Base-by-base conservation (phyloP, 257 asterid species). In the Dorcoceras hygrometricum region DNA sequence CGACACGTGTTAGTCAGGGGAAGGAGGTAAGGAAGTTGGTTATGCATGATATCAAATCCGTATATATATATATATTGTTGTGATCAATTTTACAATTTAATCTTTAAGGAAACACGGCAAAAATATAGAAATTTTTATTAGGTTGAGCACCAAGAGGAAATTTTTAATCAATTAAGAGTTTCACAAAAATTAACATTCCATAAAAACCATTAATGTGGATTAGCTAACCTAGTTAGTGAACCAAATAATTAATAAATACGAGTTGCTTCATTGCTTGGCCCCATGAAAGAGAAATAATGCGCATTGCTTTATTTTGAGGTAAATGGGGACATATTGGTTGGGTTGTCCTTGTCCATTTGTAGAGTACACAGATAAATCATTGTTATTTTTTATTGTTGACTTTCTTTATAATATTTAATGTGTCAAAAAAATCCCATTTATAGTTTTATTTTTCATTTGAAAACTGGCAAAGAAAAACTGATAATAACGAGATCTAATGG, bases 241-340 rank as follows among this genome's bases (percentile, higher is more conserved):
- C 55, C 67, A 63, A 55, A 57, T n/a, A n/a, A n/a, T n/a, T n/a
- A 67, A 20, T 54, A n/a, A 26, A 46, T 54, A 23, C 34, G 36
- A 12, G 27, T 20, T 9, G 31, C 51, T 31, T 59, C 7, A 22
- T 20, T 9, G 31, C 51, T 31, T 59, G 54, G 28, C 29, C 63
- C 50, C 8, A 58, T 54, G 48, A 27, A 57, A 26, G 59, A 70
- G 54, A 58, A 59, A 23, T 12, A 19, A 20, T 5, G 39, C 0
- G 28, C 20, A 48, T 24, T 59, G 7, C 4, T 59, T 34, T 66
- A 14, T 14, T 66, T 53, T 23, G 57, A 53, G 32, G 28, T 57
- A 31, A 23, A 54, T 43, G 68, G 73, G 75, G 73, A 63, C 67
- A 53, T 61, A 36, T 55, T 72, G 23, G 87, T 79, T 82, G 80